Conservation (phyloP, 2,329 filamentous ascomycete species). For the Xylaria digitata region DNA sequence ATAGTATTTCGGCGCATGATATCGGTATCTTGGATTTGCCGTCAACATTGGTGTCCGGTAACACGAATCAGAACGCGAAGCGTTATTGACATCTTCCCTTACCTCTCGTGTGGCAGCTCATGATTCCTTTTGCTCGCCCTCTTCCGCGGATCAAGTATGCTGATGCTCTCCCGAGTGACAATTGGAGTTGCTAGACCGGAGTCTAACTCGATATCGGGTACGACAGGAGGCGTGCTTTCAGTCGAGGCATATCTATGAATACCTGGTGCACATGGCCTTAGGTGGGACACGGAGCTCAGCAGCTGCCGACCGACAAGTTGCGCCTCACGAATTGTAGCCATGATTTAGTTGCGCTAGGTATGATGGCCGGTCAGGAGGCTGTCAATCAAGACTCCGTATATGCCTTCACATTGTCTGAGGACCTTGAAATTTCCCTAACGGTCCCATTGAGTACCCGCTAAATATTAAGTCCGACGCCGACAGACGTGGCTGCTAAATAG, state of each 20-base stretch:
- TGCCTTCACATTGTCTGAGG: slow-evolving; percentile 2
- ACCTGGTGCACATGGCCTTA: slow-evolving; percentile 40
- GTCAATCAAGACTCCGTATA: slow-evolving; percentile 10
- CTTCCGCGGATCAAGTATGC: slow-evolving; percentile 62
- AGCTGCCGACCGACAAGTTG: slow-evolving; percentile 47
- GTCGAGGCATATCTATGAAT: slow-evolving; percentile 61
- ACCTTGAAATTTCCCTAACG: slow-evolving; percentile 37
- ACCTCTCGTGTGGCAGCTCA: slow-evolving; percentile 46
- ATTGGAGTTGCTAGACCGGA: slow-evolving; percentile 60
- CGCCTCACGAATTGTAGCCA: slow-evolving; percentile 47
- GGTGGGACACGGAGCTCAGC: slow-evolving; percentile 41
- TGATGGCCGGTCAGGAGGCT: slow-evolving; percentile 16
- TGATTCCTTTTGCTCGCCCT: slow-evolving; percentile 49
- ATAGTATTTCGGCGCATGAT: slow-evolving; percentile 92
- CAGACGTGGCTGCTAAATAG: too few relatives aligned
- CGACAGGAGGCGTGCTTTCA: slow-evolving; percentile 53
- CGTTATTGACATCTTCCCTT: slow-evolving; percentile 15
- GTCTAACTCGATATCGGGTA: slow-evolving; percentile 63
- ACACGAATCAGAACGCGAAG: not conserved
- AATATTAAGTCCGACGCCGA: slow-evolving; percentile 40
- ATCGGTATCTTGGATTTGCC: slow-evolving; percentile 79
- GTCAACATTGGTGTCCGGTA: slow-evolving; percentile 17
- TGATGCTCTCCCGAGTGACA: slow-evolving; percentile 51
- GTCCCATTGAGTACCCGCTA: slow-evolving; percentile 23
- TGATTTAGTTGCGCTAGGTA: slow-evolving; percentile 32